These are phyloP conservation scores for Talaromyces trachyspermus DNA, from an alignment of 495 filamentous ascomycete genomes.

Conservation along the genomic window DNA sequence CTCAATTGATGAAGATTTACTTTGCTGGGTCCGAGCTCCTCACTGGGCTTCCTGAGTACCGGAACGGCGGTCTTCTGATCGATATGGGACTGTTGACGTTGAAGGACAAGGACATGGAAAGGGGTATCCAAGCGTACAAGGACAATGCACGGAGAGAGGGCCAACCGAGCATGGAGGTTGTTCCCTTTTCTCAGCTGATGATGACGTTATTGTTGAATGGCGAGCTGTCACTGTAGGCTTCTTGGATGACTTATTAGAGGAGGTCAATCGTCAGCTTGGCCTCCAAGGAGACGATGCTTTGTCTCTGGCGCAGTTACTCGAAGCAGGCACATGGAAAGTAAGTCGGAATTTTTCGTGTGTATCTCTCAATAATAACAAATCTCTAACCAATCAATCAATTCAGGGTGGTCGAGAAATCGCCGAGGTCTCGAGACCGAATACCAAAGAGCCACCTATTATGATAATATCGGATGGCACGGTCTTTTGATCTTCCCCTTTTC, in stretches of 20 bases:
- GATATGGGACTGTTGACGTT: constrained; percentile 57
- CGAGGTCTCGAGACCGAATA: constrained; percentile 91
- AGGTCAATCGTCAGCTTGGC: constrained; percentile 56
- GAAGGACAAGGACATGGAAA: constrained; percentile 48
- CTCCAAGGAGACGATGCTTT: constrained; percentile 46
- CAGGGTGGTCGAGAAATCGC: constrained; percentile 95
- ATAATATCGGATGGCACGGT: constrained; percentile 95
- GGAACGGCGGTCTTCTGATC: constrained; percentile 62
- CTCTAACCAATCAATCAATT: constrained; percentile 21
- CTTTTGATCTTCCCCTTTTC: constrained; percentile 52
- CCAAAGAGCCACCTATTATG: constrained; percentile 93
- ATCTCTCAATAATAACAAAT: constrained; percentile 8
- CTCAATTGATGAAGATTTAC: constrained; percentile 52
- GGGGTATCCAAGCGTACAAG: constrained; percentile 63
- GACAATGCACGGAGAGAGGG: constrained; percentile 68
- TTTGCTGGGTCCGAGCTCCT: constrained; percentile 57
- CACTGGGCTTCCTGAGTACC: constrained; percentile 62
- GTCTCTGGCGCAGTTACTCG: constrained; percentile 59
- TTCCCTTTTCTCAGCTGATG: constrained; percentile 56
- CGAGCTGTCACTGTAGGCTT: constrained; percentile 59
- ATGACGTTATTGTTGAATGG: constrained; percentile 70
- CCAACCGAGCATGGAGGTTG: constrained; percentile 60
- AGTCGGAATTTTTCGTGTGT: constrained; percentile 3
- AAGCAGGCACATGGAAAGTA: constrained; percentile 80
- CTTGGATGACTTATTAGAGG: constrained; percentile 51